Percentiles rank a stretch among this genome's conserved stretches.
Conservation (phyloP, 2,329 filamentous ascomycete species). For the Ophioceras dolichostomum region DNA sequence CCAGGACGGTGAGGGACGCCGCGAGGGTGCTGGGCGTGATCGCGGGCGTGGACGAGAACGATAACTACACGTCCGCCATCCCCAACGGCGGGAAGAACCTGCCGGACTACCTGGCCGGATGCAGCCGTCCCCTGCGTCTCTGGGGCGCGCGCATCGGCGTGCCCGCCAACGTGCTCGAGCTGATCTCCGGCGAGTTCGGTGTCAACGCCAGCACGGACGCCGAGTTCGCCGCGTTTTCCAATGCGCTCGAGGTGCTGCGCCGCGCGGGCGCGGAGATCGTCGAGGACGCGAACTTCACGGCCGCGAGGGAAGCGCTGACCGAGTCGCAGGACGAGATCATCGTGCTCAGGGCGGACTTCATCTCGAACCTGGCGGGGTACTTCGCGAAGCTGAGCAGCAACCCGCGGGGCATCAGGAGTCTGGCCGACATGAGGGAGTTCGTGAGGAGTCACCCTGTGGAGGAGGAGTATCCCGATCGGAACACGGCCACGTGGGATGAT, state of each 20-base stretch:
- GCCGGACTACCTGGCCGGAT: constrained; percentile 1
- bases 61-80: constrained; percentile 3
- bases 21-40: constrained; percentile 15
- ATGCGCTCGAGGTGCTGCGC: background rate
- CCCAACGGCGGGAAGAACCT: background rate
- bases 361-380: constrained; percentile 41
- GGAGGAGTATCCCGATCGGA: constrained; percentile 46
- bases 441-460: constrained; percentile 40
- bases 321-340: background rate
- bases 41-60: background rate
- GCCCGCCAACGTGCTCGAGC: background rate
- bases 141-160: constrained; percentile 1
- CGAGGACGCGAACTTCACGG: background rate
- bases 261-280: constrained; percentile 1
- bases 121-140: background rate
- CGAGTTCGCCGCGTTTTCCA: background rate
- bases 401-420: constrained; percentile 37
- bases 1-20: constrained; percentile 44
- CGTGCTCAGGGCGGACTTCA: constrained; percentile 38
- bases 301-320: background rate
- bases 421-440: constrained; percentile 40
- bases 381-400: constrained; percentile 42
- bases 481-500: constrained; percentile 45
- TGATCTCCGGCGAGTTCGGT: background rate
- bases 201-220: background rate